phyloP scores from a whole-genome alignment of 2,329 filamentous ascomycete species.

The Colletotrichum coccodes region DNA sequence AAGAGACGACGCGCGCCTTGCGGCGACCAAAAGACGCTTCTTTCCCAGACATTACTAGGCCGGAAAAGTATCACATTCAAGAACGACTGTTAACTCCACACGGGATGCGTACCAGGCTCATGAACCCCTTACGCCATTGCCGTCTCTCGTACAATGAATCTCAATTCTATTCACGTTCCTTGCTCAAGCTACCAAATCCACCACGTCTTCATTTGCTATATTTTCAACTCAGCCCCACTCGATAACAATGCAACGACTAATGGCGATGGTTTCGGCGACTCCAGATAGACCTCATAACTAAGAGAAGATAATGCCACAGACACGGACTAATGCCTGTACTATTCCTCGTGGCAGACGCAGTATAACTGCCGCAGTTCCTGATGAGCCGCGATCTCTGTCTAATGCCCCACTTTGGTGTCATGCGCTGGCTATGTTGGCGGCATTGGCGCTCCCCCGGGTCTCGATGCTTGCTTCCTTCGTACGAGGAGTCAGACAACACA shows the following conservation, averaged over 20 bases:
- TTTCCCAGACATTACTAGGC: too few relatives aligned
- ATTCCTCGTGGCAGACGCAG: background rate
- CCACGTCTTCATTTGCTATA: background rate
- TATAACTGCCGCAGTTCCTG: background rate
- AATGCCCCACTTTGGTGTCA: too few relatives aligned
- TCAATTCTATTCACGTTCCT: background rate
- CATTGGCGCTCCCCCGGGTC: background rate
- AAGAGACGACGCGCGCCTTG: background rate
- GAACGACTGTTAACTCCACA: too few relatives aligned
- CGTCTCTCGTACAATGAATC: background rate
- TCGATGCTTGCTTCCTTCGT: background rate
- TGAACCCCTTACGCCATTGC: too few relatives aligned
- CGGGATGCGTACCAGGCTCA: too few relatives aligned
- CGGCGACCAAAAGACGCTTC: too few relatives aligned
- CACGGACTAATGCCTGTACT: background rate
- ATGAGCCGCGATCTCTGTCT: background rate
- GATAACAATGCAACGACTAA: background rate
- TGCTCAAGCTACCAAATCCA: background rate
- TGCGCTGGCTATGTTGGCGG: background rate
- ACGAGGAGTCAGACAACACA: background rate
- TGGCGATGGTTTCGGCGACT: background rate
- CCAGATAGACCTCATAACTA: background rate
- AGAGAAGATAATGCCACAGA: background rate
- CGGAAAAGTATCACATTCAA: too few relatives aligned
- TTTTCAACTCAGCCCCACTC: background rate